Evolutionary conservation across 768 basidiomycete genomes (phyloP).

Genomic region (Auricularia auricula-judae): DNA sequence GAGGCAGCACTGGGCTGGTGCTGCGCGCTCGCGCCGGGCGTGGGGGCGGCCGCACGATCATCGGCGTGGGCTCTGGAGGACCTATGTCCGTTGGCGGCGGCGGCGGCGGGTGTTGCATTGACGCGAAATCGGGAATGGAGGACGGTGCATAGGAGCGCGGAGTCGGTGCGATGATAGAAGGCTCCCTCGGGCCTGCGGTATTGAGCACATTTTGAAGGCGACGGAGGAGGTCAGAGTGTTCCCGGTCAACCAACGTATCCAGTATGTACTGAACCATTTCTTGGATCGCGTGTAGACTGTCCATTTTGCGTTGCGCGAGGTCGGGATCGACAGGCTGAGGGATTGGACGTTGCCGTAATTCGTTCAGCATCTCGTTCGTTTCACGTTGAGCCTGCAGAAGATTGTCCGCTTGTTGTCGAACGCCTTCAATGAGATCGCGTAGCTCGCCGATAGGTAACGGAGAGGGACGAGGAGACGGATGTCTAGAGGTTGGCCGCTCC

Average conservation of each 20-base stretch:
- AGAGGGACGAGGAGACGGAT: slow-evolving; percentile 30
- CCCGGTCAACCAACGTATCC: slow-evolving; percentile 2
- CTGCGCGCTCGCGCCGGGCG: neutral
- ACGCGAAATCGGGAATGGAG: neutral
- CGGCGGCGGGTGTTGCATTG: neutral
- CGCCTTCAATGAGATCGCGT: slow-evolving; percentile 40
- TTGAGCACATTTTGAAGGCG: slow-evolving; percentile 2
- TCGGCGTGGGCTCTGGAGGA: neutral
- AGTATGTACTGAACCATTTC: slow-evolving; percentile 14
- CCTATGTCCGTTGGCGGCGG: neutral
- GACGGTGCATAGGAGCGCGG: neutral
- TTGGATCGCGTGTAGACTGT: slow-evolving; percentile 22
- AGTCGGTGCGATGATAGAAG: neutral
- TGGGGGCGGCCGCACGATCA: neutral
- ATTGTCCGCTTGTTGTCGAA: slow-evolving; percentile 48
- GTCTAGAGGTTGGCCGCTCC: slow-evolving; percentile 24
- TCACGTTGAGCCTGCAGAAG: slow-evolving; percentile 53
- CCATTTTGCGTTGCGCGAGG: slow-evolving; percentile 19
- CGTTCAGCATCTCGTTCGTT: slow-evolving; percentile 51
- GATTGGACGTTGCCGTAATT: slow-evolving; percentile 40
- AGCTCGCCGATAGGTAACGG: slow-evolving; percentile 31
- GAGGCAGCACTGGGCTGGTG: neutral
- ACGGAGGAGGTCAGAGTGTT: neutral
- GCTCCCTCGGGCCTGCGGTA: slow-evolving; percentile 1
- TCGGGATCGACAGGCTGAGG: slow-evolving; percentile 30